Percentiles rank a stretch among this genome's conserved stretches.
These are phyloP conservation scores for Priceomyces castillae DNA, from an alignment of 805 yeast species.

Conservation along the genomic window DNA sequence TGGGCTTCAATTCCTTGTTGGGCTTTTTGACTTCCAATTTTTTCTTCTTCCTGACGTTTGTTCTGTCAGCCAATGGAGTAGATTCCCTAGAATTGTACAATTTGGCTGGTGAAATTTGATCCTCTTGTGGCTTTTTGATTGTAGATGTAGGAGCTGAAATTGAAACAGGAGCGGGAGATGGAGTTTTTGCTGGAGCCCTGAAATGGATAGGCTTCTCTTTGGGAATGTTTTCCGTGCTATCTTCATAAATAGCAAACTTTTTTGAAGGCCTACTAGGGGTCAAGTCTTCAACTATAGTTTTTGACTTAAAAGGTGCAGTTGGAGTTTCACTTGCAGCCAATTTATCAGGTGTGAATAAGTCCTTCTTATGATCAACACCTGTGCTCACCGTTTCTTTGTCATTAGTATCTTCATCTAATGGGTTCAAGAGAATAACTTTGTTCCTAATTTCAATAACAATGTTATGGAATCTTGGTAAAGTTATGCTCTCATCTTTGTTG, in stretches of 20 bases:
- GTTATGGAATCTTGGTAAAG: conserved; percentile 61
- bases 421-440: conserved; percentile 53
- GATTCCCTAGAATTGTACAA: background rate
- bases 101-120: background rate
- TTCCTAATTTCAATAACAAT: conserved; percentile 70
- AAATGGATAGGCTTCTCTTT: background rate
- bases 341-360: background rate
- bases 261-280: conserved; percentile 4
- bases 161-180: background rate
- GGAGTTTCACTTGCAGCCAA: background rate
- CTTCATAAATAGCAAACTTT: conserved; percentile 1
- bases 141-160: background rate
- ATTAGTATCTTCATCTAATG: conserved; percentile 43
- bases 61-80: conserved; percentile 23
- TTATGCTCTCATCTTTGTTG: conserved; percentile 58
- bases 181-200: background rate
- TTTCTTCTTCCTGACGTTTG: conserved; percentile 21
- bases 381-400: conserved; percentile 32
- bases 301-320: conserved; percentile 1
- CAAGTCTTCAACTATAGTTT: background rate
- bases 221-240: background rate
- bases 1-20: conserved; percentile 11
- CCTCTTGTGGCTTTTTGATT: background rate
- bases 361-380: background rate
- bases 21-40: conserved; percentile 10